A percentile compares a stretch with the other conserved stretches of the same genome.
Conservation (phyloP, 306 rosid species). For the Aeschynomene evenia region DNA sequence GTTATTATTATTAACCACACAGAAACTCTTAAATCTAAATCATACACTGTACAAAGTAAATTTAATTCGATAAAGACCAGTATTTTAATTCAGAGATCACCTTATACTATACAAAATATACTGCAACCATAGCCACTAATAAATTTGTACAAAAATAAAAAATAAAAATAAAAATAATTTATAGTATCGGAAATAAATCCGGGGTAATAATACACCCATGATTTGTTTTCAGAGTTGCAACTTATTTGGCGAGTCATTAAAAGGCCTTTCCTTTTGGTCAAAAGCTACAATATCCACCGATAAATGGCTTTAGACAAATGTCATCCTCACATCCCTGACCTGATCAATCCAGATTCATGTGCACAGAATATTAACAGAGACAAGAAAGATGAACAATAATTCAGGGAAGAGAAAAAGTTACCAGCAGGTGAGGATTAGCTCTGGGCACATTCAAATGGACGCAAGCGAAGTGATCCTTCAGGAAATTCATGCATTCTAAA, state of each 20-base stretch:
- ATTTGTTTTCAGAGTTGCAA: conserved; percentile 15
- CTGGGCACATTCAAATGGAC: conserved; percentile 97
- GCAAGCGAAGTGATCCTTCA: conserved; percentile 89
- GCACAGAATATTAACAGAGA: neutral
- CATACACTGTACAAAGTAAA: conserved; percentile 25
- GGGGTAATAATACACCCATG: conserved; percentile 8
- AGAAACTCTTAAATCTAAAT: neutral
- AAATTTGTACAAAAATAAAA: conserved; percentile 22
- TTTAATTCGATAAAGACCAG: neutral
- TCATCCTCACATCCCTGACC: neutral
- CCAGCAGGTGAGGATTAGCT: conserved; percentile 43
- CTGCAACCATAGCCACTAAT: conserved; percentile 10
- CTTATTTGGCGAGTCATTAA: conserved; percentile 1
- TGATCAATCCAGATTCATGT: neutral
- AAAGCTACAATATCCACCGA: conserved; percentile 7
- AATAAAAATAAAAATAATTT: neutral
- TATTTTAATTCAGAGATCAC: conserved; percentile 24
- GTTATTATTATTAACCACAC: neutral
- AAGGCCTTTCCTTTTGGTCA: conserved; percentile 13
- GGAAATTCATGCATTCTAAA: conserved; percentile 81
- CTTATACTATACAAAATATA: conserved; percentile 30
- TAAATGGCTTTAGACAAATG: neutral
- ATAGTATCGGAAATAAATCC: conserved; percentile 26
- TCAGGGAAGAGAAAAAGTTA: conserved; percentile 17
- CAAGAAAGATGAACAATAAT: neutral